Evolutionary conservation across 257 asterid species (phyloP).

Genomic region (Nicotiana tomentosiformis): DNA sequence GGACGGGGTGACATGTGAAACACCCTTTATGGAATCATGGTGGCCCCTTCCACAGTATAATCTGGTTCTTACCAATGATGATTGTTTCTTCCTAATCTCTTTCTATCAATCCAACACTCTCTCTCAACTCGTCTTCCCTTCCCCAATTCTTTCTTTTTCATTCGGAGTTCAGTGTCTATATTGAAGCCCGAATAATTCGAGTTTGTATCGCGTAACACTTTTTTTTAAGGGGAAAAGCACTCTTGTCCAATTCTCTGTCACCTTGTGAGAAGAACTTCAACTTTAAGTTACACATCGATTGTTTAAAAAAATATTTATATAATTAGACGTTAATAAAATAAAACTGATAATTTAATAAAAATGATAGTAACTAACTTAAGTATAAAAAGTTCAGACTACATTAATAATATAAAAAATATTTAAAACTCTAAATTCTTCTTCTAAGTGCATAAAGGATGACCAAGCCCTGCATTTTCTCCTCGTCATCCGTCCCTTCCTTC

Average conservation of each 20-base stretch:
- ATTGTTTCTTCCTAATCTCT: neutral
- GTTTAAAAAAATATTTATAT: no score
- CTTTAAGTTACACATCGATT: no score
- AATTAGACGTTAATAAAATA: no score
- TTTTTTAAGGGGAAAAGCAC: no score
- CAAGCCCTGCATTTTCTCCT: neutral
- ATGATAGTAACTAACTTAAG: no score
- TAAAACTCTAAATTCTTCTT: neutral
- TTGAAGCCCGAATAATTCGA: no score
- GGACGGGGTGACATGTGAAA: conserved; percentile 47
- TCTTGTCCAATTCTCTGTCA: neutral
- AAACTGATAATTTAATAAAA: no score
- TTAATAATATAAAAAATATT: no score
- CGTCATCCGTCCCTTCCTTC: neutral
- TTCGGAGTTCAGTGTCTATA: no score
- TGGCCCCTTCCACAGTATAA: conserved; percentile 30
- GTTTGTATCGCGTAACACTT: no score
- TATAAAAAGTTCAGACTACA: no score
- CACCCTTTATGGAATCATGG: conserved; percentile 26
- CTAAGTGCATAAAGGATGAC: neutral
- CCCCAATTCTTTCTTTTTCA: no score
- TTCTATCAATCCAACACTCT: neutral
- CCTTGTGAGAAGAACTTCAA: neutral
- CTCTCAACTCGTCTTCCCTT: neutral
- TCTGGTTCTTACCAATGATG: conserved; percentile 36